Evolutionary conservation across 805 yeast species (phyloP), one percentile per base, ranked within the genome.

Genomic region (Barnettozyma pratensis): DNA sequence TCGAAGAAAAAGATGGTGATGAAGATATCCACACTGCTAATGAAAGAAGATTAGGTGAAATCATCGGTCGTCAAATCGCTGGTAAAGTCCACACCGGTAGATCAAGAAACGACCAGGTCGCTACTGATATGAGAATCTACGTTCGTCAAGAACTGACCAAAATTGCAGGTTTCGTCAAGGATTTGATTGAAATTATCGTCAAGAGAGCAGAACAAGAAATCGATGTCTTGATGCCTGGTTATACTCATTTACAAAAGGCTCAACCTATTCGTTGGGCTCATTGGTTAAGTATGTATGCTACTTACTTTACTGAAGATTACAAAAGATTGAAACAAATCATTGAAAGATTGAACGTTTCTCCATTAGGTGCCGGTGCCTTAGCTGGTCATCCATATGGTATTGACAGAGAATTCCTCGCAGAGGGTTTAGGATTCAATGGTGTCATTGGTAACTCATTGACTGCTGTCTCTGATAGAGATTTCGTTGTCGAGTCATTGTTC

Each of bases 331-430:
- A 77, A 54, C 94, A 95, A 69, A 76, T 94, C 47, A 77, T 85
- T 55, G 83, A 73, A 48, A 83, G 99, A 68, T 81, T 89, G 48
- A 94, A 95, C 65, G 81, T 77, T 57, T 85, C 90, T 36, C 99
- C 99, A 40, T 76, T 94, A 52, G 99, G 99, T 47, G 83, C 92
- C 5, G 99, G 99, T 60, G 99, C 99, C 7, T 77, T 94, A 52
- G 99, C 99, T 19, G 99, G 99, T 49, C 99, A 94, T 66, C 99
- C 99, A 37, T 94, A 91, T 63, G 98, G 98, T n/a, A 88, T 94
- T 56, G 98, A 94, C 69, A 79, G 99, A 65, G 96, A 92, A 65
- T 90, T 71, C 61, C 69, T 94, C 56, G 96, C 97, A 27, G 62
- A 76, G 43, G 86, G 81, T 19, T 75, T 94, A 39, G 95, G 92